phyloP scores from a whole-genome alignment of 257 asterid genomes.

The Rauvolfia tetraphylla region DNA sequence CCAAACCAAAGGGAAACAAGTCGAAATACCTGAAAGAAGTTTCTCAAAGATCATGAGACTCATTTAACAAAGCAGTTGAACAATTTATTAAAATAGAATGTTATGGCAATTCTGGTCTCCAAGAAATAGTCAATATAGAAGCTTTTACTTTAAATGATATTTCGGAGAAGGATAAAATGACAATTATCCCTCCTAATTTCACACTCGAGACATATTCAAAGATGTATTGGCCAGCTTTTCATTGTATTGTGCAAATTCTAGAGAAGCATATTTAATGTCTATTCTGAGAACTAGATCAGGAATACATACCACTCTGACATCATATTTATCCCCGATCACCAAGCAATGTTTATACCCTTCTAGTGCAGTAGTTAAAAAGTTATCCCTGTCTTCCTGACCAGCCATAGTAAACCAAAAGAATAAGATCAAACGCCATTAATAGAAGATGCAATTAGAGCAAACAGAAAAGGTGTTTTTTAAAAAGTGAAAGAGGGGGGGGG shows the following conservation, averaged over 20 bases:
- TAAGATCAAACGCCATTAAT: constrained; percentile 1
- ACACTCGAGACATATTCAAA: not conserved
- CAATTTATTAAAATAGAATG: not conserved
- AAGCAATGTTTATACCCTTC: constrained; percentile 86
- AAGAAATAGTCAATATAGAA: not conserved
- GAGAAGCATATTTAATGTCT: not conserved
- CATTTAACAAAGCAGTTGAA: not conserved
- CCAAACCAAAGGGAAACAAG: constrained; percentile 96
- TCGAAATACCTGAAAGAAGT: constrained; percentile 69
- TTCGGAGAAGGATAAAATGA: not conserved
- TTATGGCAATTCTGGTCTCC: not conserved
- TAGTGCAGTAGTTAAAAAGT: constrained; percentile 68
- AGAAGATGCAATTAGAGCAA: not conserved
- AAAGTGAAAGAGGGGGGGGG: too few species aligned
- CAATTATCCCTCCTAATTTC: not conserved
- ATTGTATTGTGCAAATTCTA: not conserved
- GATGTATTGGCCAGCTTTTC: not conserved
- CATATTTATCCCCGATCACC: constrained; percentile 90
- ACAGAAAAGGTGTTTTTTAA: not conserved
- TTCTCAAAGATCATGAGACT: not conserved
- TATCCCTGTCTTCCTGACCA: constrained; percentile 88
- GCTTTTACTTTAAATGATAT: not conserved
- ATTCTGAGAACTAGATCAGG: constrained; percentile 9
- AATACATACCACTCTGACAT: constrained; percentile 81
- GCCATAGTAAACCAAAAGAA: constrained; percentile 24